A percentile compares a stretch with the other conserved stretches of the same genome.
Evolutionary conservation across 345 rosid genomes (phyloP).

Genomic region (Anastatica hierochuntica): DNA sequence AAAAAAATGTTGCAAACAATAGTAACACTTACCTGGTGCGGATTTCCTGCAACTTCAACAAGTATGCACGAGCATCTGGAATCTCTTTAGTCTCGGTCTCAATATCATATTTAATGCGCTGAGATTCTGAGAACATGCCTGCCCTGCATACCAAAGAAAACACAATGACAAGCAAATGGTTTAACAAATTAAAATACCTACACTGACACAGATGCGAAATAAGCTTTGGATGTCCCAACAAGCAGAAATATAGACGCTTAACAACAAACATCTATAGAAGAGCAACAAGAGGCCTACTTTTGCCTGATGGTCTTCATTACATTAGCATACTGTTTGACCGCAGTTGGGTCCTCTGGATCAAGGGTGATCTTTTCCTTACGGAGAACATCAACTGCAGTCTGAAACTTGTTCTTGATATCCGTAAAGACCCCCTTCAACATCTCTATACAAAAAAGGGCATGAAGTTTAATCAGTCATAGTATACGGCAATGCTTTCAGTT

Average conservation of each 20-base stretch:
- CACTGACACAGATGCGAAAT: neutral
- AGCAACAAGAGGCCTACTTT: slow-evolving; percentile 44
- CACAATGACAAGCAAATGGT: slow-evolving; percentile 4
- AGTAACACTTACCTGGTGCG: slow-evolving; percentile 55
- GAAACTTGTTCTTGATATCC: slow-evolving; percentile 78
- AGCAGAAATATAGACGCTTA: neutral
- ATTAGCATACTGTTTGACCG: slow-evolving; percentile 73
- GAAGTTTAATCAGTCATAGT: slow-evolving; percentile 8
- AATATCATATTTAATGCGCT: slow-evolving; percentile 59
- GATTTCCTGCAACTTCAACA: slow-evolving; percentile 64
- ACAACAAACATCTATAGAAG: neutral
- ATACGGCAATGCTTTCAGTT: neutral
- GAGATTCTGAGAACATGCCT: slow-evolving; percentile 69
- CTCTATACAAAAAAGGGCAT: slow-evolving; percentile 41
- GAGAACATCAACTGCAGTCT: slow-evolving; percentile 67
- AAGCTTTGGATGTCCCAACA: neutral
- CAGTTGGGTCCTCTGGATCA: slow-evolving; percentile 80
- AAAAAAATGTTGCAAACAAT: no score
- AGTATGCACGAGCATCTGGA: slow-evolving; percentile 83
- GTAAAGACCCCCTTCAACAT: slow-evolving; percentile 84
- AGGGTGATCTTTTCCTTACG: slow-evolving; percentile 88
- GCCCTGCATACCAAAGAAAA: slow-evolving; percentile 51
- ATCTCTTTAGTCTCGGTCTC: slow-evolving; percentile 54
- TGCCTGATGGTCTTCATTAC: slow-evolving; percentile 85
- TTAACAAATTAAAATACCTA: neutral